Base-by-base conservation (phyloP, 169 alveolate species). In the Theileria parva region DNA sequence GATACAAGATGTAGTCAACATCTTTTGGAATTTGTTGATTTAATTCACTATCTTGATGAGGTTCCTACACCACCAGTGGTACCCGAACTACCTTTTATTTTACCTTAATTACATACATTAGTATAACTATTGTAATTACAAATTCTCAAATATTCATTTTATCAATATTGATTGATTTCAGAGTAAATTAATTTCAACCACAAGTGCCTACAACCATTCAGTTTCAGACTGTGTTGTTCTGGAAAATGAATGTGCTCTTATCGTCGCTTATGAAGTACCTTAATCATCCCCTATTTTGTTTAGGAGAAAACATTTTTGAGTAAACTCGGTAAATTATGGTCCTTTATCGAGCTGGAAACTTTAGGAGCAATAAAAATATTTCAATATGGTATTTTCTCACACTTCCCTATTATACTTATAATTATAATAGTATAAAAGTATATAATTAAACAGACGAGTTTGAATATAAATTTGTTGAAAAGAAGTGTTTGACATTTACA, bases 311-410 rank as follows among this genome's bases (percentile, higher is more conserved):
- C 93, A 11, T 83, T 79, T 44, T 51, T 91, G 39, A 84, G 93
- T 79, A 91, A 87, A 59, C 30, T 91, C 39, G 95, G 95, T 27
- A 85, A 88, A 67, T 68, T 91, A 72, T 91, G 95, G 95, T 87
- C 95, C 0, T 68, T 91, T 4, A 87, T 91, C 23, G 95, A 91
- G 59, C 92, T 86, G 59, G 95, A 91, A 23, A 70, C 72, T n/a
- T 59, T 91, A 32, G 95, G 95, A 34, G 86, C 79, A 17, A 74
- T 91, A 9, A 85, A 86, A 27, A 57, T 91, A 12, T 89, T 78
- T 73, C 64, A 83, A 19, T 78, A 80, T 63, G 89, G 92, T 81
- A 87, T 60, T 63, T 15, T 63, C 6, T 63, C 2, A 1, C 2
- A 1, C 8, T 44, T 44, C 12, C 15, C 12, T 8, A 44, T 44